phyloP scores from a whole-genome alignment of 164 flowering plant species.

The Macadamia integrifolia region DNA sequence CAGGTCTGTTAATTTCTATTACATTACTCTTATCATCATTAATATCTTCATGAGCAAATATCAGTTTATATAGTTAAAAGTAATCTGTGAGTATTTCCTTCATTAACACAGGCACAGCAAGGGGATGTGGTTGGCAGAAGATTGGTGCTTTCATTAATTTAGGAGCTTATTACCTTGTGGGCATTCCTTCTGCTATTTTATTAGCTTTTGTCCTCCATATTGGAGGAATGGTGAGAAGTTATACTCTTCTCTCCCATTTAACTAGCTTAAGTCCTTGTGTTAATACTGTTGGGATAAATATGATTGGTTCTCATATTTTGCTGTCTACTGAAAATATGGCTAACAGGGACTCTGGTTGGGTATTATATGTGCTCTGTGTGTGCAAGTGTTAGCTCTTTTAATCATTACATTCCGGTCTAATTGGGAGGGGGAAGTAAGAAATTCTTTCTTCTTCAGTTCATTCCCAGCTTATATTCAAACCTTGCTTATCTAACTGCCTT shows the following conservation, averaged over 20 bases:
- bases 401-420: conserved; percentile 43
- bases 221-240: conserved; percentile 56
- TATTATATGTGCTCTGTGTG: conserved; percentile 49
- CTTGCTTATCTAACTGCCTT: background rate
- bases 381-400: conserved; percentile 39
- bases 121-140: conserved; percentile 94
- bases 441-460: background rate
- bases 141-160: conserved; percentile 66
- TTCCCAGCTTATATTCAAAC: background rate
- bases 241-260: background rate
- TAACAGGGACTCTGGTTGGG: conserved; percentile 80
- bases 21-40: background rate
- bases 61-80: background rate
- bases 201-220: conserved; percentile 55
- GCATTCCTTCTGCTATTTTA: conserved; percentile 52
- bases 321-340: background rate
- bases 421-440: conserved; percentile 65
- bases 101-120: conserved; percentile 43
- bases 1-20: conserved; percentile 34
- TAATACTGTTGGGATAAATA: background rate
- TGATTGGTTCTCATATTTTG: background rate
- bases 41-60: background rate
- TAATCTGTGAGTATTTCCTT: background rate
- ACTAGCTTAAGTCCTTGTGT: background rate
- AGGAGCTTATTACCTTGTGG: conserved; percentile 67